phyloP scores from a whole-genome alignment of 1,284 basidiomycete genomes.

The Cystobasidiaceae sp. region DNA sequence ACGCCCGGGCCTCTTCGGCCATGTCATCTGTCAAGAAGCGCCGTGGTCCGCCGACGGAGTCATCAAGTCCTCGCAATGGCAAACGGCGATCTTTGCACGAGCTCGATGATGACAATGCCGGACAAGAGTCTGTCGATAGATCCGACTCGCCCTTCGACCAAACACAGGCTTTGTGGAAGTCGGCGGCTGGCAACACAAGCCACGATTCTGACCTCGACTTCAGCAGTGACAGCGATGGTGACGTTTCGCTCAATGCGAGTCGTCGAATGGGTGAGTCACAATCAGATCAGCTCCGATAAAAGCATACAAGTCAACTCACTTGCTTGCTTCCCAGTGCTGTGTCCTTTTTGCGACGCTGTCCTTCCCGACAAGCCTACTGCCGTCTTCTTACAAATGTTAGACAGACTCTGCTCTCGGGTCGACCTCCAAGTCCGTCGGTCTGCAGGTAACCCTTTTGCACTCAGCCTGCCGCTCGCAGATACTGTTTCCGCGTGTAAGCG shows the following conservation, averaged over 20 bases:
- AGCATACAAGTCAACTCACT: too few relatives aligned
- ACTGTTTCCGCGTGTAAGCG: slow-evolving; percentile 35
- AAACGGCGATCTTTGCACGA: too few relatives aligned
- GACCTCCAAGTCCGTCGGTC: slow-evolving; percentile 16
- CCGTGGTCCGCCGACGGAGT: too few relatives aligned
- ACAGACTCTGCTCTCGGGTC: slow-evolving; percentile 29
- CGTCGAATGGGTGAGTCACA: background rate
- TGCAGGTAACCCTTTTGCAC: slow-evolving; percentile 26
- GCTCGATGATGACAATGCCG: too few relatives aligned
- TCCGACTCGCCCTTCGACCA: background rate
- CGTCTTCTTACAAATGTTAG: slow-evolving; percentile 29
- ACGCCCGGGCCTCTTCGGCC: too few relatives aligned
- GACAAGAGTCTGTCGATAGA: too few relatives aligned
- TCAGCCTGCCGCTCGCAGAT: slow-evolving; percentile 30
- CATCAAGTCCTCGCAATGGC: too few relatives aligned
- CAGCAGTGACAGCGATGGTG: background rate
- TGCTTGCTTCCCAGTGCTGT: slow-evolving; percentile 4
- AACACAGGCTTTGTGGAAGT: background rate
- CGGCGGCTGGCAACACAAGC: background rate
- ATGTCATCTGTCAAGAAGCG: too few relatives aligned
- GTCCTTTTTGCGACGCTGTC: slow-evolving; percentile 38
- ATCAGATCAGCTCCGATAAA: too few relatives aligned
- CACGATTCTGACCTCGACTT: background rate
- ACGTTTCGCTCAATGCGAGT: background rate
- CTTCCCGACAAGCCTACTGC: slow-evolving; percentile 32